Base-by-base conservation (phyloP, 2,329 filamentous ascomycete genomes). In the Trichoderma cornu-damae region DNA sequence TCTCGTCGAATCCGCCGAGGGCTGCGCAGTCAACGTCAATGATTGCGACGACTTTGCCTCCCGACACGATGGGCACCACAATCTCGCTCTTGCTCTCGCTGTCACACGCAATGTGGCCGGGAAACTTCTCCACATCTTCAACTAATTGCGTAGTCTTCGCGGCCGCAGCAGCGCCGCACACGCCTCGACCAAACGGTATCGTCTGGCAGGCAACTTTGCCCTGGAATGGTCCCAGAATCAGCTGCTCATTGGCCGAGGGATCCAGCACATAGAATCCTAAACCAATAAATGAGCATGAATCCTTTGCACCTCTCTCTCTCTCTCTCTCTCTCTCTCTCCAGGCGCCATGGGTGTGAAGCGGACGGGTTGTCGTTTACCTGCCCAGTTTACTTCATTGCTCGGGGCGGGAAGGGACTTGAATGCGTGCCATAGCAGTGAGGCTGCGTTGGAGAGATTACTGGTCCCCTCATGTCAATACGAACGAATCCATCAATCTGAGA, bases 51-150 rank as follows among this genome's bases (percentile, higher is more conserved):
- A 87, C 73, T 74, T 81, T 75, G 22, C 62, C 67, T 43, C 64
- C 62, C 22, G 66, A 67, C 4, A 87, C 62, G 60, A 93, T 80
- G 2, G 89, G 89, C 48, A 93, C 89, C 16, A 94, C 89, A 68
- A 94, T 86, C 75, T 94, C 89, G 68, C 89, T 92, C 73, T 77
- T 82, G 65, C 83, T 89, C 58, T 83, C 86, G 3, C 82, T 81
- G 70, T 94, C 89, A 69, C 89, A 93, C 8, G 89, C 88, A 67
- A 94, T 92, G 68, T 93, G 89, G 2, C 88, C 89, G 0, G 87
- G 86, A 66, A 93, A 93, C 51, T 73, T 67, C 42, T 89, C 85
- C 6, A 94, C 88, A 69, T 94, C 85, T 11, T 76, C 73, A 0
- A 87, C 80, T 6, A 91, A 69, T 72, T 89, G 86, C 9, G 88